phyloP scores from a whole-genome alignment of 192 early-diverging fungal species.

The Haplosporangium gracile region DNA sequence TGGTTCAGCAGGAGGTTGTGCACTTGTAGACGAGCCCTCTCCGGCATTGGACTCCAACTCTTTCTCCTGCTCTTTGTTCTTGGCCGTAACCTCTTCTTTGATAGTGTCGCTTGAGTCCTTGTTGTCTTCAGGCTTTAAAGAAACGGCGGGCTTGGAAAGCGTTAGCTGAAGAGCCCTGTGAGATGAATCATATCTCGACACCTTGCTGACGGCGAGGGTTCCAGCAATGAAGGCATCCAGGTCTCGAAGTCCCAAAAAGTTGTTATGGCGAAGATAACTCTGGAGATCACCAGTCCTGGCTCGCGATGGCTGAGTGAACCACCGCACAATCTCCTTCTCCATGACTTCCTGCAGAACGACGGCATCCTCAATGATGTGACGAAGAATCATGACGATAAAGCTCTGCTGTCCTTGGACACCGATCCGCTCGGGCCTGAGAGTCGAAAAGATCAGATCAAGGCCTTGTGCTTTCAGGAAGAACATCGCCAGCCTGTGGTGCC shows the following conservation, averaged over 20 bases:
- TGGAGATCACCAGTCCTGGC: slow-evolving; percentile 75
- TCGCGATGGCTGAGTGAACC: slow-evolving; percentile 78
- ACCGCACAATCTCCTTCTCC: slow-evolving; percentile 80
- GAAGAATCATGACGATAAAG: slow-evolving; percentile 87
- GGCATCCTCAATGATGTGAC: slow-evolving; percentile 87
- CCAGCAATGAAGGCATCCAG: slow-evolving; percentile 76
- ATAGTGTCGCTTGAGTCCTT: slow-evolving; percentile 34
- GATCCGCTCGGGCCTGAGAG: slow-evolving; percentile 68
- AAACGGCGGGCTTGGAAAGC: slow-evolving; percentile 50
- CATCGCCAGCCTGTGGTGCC: slow-evolving; percentile 70
- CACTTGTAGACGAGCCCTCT: not conserved
- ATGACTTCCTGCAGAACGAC: slow-evolving; percentile 74
- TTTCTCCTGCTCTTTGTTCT: slow-evolving; percentile 25
- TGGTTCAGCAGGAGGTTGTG: not conserved
- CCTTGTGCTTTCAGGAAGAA: slow-evolving; percentile 80
- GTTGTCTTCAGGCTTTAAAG: slow-evolving; percentile 5
- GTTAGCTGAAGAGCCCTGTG: slow-evolving; percentile 73
- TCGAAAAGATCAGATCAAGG: slow-evolving; percentile 73
- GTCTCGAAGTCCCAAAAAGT: slow-evolving; percentile 76
- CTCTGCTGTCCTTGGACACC: slow-evolving; percentile 84
- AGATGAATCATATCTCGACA: slow-evolving; percentile 75
- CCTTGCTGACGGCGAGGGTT: slow-evolving; percentile 69
- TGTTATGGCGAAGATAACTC: slow-evolving; percentile 77
- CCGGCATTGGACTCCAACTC: not conserved
- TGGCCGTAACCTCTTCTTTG: slow-evolving; percentile 41